phyloP scores from a whole-genome alignment of 805 yeast genomes.

The Cyberlindnera samutprakarnensis region DNA sequence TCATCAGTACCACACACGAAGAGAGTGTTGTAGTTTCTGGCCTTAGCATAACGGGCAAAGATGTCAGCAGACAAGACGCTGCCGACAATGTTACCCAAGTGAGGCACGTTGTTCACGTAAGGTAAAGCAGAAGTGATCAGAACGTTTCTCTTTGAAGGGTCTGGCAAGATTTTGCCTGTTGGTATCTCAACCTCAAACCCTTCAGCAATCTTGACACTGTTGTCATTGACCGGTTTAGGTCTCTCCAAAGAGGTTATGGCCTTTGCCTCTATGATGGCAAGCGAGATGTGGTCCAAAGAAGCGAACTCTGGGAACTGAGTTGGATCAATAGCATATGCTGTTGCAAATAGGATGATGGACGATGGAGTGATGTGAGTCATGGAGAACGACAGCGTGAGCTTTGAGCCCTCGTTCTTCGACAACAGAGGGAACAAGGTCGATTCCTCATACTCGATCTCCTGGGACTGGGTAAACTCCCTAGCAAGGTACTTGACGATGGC shows the following conservation, averaged over 20 bases:
- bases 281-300: constrained; percentile 29
- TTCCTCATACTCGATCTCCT: constrained; percentile 37
- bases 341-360: constrained; percentile 52
- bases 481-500: constrained; percentile 62
- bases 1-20: constrained; percentile 97
- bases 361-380: constrained; percentile 34
- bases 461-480: constrained; percentile 34
- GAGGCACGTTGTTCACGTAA: constrained; percentile 97
- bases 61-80: constrained; percentile 93
- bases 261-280: constrained; percentile 40
- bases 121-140: constrained; percentile 95
- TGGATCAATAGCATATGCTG: constrained; percentile 40
- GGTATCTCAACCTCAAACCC: constrained; percentile 21
- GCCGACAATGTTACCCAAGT: constrained; percentile 94
- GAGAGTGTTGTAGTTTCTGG: constrained; percentile 80
- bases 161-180: constrained; percentile 47
- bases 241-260: constrained; percentile 38
- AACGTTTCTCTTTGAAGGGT: constrained; percentile 57
- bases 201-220: constrained; percentile 23
- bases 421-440: constrained; percentile 33
- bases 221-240: constrained; percentile 34
- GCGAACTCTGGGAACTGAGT: constrained; percentile 21
- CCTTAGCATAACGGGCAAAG: constrained; percentile 81
- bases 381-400: constrained; percentile 1
- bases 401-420: constrained; percentile 3